phyloP scores from a whole-genome alignment of 129 eudicot genomes.

The Helianthus tuberosus region DNA sequence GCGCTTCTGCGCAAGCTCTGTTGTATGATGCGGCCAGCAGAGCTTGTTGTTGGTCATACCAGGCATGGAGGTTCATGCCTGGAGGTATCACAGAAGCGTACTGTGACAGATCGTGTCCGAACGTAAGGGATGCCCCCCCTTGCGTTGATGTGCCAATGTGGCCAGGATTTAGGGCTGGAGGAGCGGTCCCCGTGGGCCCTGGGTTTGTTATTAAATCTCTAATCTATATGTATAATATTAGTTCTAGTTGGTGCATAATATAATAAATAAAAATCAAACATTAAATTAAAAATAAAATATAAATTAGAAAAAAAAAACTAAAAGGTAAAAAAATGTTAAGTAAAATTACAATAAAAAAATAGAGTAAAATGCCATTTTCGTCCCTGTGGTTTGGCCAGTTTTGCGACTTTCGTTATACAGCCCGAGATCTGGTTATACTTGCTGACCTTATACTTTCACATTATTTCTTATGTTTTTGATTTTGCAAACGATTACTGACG shows the following conservation, averaged over 20 bases:
- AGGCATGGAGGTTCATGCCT: too few species aligned
- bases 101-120: too few species aligned
- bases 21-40: too few species aligned
- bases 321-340: background rate
- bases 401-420: conserved; percentile 44
- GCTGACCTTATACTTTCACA: conserved; percentile 15
- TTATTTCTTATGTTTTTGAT: conserved; percentile 7
- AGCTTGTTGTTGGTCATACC: too few species aligned
- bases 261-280: background rate
- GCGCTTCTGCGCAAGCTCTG: too few species aligned
- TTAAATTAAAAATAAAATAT: background rate
- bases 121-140: too few species aligned
- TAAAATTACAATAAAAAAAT: background rate
- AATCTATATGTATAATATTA: conserved; percentile 1
- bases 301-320: background rate
- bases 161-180: too few species aligned
- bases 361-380: background rate
- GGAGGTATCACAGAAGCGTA: too few species aligned
- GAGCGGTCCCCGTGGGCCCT: too few species aligned
- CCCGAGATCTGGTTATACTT: conserved; percentile 80
- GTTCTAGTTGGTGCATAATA: background rate
- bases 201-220: background rate
- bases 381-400: too few species aligned
- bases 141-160: too few species aligned
- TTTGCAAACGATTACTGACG: conserved; percentile 17